phyloP scores from a whole-genome alignment of 2,329 filamentous ascomycete genomes.

The Fusarium metavorans region DNA sequence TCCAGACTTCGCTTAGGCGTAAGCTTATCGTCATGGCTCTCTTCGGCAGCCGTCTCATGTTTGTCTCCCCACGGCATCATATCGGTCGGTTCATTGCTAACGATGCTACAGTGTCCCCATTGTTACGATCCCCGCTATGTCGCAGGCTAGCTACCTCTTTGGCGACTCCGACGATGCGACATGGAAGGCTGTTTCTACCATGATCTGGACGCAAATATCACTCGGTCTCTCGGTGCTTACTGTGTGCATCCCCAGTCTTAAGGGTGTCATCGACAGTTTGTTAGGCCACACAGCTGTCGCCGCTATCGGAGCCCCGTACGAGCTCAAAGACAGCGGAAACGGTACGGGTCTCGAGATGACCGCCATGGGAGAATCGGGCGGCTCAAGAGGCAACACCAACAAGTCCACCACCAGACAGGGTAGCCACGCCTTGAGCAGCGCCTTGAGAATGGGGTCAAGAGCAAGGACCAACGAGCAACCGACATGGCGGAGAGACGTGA shows the following conservation, averaged over 20 bases:
- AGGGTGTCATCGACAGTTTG: constrained; percentile 41
- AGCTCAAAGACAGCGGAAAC: constrained; percentile 33
- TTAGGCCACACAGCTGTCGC: constrained; percentile 34
- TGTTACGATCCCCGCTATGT: constrained; percentile 32
- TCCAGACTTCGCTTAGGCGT: constrained; percentile 34
- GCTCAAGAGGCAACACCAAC: constrained; percentile 15
- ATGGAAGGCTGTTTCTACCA: constrained; percentile 26
- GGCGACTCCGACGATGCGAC: constrained; percentile 23
- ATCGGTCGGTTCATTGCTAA: not conserved
- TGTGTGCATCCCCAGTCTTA: constrained; percentile 40
- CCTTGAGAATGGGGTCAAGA: constrained; percentile 7
- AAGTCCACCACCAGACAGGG: not conserved
- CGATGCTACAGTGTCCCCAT: constrained; percentile 26
- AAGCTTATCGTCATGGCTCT: constrained; percentile 35
- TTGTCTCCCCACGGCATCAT: not conserved
- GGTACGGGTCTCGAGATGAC: constrained; percentile 36
- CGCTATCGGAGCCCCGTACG: constrained; percentile 36
- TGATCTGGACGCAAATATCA: constrained; percentile 38
- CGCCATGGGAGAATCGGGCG: constrained; percentile 3
- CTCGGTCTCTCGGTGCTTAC: constrained; percentile 38
- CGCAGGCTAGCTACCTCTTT: constrained; percentile 29
- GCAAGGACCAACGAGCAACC: constrained; percentile 2
- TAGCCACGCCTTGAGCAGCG: not conserved
- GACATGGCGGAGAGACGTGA: constrained; percentile 28
- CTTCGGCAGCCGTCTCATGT: constrained; percentile 39